Evolutionary conservation across 2,329 filamentous ascomycete species (phyloP), one percentile per base, ranked within the genome.

Genomic region (Annulohypoxylon truncatum): DNA sequence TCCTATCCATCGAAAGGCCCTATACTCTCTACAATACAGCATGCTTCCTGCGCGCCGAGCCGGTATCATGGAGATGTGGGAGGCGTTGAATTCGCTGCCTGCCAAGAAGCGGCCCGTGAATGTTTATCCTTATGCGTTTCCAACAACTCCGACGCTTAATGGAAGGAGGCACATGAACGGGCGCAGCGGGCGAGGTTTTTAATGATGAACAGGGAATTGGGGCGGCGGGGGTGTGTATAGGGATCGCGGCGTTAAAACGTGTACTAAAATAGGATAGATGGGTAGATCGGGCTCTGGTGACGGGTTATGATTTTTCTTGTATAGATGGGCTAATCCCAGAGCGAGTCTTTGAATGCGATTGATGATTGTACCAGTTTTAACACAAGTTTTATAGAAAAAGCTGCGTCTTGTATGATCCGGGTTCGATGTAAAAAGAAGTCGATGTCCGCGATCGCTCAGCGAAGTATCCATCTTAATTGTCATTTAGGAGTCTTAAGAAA

Each of bases 11-110:
- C 88, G 96, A 55, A 95, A 94, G 76, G 96, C 96, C 75, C 84
- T 99, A 53, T 99, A 99, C 80, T 96, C 93, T 72, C 83, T 99
- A 74, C 96, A 99, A 80, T 99, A 99, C 79, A 97, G 93, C 81
- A 98, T 98, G 93, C 85, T 99, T 40, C 96, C 96, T 0, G 91
- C 92, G 6, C 87, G 87, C 57, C 84, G 96, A 46, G 91, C 93
- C 0, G 89, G 90, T 1, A 91, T 98, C 61, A 84, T 87, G 73
- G 94, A 97, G 76, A 90, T 98, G 77, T 99, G 96, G 96, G 83
- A 86, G 44, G 86, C 87, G 38, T 80, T 96, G 59, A 91, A 87
- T 66, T 80, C 80, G 28, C 75, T 85, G 50, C 81, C 81, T 6
- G 77, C 77, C 6, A 80, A 70, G 81, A 86, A 80, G 63, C 81